Evolutionary conservation across 169 alveolate species (phyloP).

Genomic region (Plasmodium yoelii): DNA sequence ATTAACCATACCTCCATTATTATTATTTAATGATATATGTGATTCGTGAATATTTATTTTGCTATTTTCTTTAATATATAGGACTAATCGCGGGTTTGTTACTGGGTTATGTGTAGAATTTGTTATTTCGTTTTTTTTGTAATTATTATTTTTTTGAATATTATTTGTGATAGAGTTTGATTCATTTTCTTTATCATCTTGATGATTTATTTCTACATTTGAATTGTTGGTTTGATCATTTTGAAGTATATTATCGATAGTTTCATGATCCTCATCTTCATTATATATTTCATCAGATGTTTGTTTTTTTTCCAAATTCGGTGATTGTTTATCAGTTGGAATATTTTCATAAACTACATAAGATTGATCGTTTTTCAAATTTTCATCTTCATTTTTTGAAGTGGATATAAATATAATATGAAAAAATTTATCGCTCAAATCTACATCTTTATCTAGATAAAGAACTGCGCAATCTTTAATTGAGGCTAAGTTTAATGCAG

Average conservation of each 20-base stretch:
- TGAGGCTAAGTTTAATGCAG: conserved; percentile 81
- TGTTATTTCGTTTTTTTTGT: conserved; percentile 27
- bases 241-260: neutral
- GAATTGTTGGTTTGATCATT: neutral
- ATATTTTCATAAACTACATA: conserved; percentile 35
- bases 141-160: neutral
- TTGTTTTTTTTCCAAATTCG: neutral
- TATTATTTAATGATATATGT: conserved; percentile 58
- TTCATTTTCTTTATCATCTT: conserved; percentile 7
- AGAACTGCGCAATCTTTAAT: conserved; percentile 81
- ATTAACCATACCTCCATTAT: conserved; percentile 79
- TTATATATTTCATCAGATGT: neutral
- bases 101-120: conserved; percentile 38
- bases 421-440: conserved; percentile 28
- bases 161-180: too few species aligned
- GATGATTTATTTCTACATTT: neutral
- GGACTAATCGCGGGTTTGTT: conserved; percentile 77
- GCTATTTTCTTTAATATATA: conserved; percentile 77
- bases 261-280: neutral
- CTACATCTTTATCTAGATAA: conserved; percentile 72
- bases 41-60: conserved; percentile 78
- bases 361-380: neutral
- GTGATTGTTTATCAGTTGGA: conserved; percentile 1
- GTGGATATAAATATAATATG: conserved; percentile 61
- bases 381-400: conserved; percentile 50